Evolutionary conservation across 75 land plant genomes (phyloP), one percentile per base, ranked within the genome.

Genomic region (Pinus albicaulis): DNA sequence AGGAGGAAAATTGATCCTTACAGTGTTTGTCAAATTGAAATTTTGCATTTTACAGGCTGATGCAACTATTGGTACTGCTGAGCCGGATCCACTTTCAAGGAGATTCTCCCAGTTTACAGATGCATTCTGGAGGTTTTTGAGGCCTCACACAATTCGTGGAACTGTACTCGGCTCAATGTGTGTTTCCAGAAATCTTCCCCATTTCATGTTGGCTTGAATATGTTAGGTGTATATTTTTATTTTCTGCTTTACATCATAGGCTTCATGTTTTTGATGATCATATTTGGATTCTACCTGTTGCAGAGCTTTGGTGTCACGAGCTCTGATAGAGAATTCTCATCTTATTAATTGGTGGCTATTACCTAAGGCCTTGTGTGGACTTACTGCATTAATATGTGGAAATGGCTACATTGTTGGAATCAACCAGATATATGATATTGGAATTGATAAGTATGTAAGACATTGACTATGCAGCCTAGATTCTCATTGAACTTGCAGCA

Each of bases 371-470:
- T 58, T 94, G 0, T 81, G 85, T 76, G 99, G 98, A 15, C 88
- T 96, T 53, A 66, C 92, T 53, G 98, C 99, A 31, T 88, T 96
- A 11, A 81, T 94, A 13, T 96, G 99, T 72, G 99, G 99, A 20
- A 96, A 96, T 86, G 99, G 98, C 23, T 96, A 84, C 71, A 96
- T 93, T 76, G 99, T 96, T 41, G 99, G 99, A 22, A 96, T 96
- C 72, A 96, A 96, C 79, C 97, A 96, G 61, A 96, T 96, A 48
- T 96, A 90, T 77, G 99, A 96, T 81, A 82, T 90, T 55, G 98
- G 93, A 19, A 96, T 96, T 77, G 99, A 96, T 88, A 96, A 92
- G 96, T 91, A 85, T 57, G 76, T 80, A 41, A 20, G 24, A 73
- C 64, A 34, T 10, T 34, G 22, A 72, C 59, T 36, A 10, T 74